Evolutionary conservation across 768 basidiomycete genomes (phyloP), one percentile per base, ranked within the genome.

Genomic region (Leccinum longicurvipes): DNA sequence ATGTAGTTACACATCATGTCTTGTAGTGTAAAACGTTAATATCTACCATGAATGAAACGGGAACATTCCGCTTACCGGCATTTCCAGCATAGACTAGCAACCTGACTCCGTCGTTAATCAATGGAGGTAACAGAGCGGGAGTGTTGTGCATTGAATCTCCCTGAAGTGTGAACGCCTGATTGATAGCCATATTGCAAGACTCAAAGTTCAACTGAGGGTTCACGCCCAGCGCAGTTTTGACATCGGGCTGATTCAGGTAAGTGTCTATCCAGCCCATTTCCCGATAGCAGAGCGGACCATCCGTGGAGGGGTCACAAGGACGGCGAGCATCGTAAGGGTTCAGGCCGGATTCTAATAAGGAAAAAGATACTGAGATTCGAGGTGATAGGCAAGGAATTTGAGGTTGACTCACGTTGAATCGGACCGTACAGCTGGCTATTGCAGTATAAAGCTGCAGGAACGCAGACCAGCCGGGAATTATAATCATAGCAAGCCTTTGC

Each of bases 1-100:
- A 90, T 80, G 63, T 80, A 89, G 73, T 94, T 93, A 78, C 93
- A 95, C 88, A 91, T 88, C 78, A 86, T 83, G 70, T 94, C 92
- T 79, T 48, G 56, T 39, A 28, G 58, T 14, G 28, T n/a, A 32
- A 25, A 31, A 60, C 39, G 63, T 65, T 60, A 60, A 67, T 39
- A 39, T 39, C 29, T 27, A 55, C 8, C 3, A 55, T 6, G 53
- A 8, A 34, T 8, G 14, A 42, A 28, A 12, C 23, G 23, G 10
- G 36, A 6, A 23, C 3, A 17, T 27, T 17, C 27, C 19, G 76
- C 82, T 58, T 61, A 87, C 88, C 77, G 64, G 90, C 89, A 60
- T 89, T 87, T 19, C 90, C 94, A 56, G 94, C 93, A 66, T 97
- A 98, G 42, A 98, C 84, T 28, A 98, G 74, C 44, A 99, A 73